These are phyloP conservation scores for Oropetium thomaeum DNA, from an alignment of 176 grass and related monocot genomes.

Conservation along the genomic window DNA sequence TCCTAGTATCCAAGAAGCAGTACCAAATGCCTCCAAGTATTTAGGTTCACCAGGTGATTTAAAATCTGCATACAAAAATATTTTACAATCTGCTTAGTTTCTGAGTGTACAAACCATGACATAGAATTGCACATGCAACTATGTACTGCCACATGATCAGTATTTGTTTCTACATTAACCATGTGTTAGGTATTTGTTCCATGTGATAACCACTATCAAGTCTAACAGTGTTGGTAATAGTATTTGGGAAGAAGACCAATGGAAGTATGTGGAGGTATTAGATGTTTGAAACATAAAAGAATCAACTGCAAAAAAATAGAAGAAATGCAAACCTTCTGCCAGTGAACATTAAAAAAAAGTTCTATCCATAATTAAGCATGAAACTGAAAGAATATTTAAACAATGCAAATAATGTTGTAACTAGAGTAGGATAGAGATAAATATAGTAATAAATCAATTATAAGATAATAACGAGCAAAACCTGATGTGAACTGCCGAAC, in stretches of 20 bases:
- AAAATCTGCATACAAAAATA: slow-evolving; percentile 67
- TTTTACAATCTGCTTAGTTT: slow-evolving; percentile 31
- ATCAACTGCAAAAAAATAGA: not conserved
- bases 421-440: not conserved
- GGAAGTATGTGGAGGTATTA: slow-evolving; percentile 9
- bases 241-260: not conserved
- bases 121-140: slow-evolving; percentile 1
- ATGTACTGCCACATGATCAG: not conserved
- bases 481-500: slow-evolving; percentile 95
- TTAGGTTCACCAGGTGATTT: slow-evolving; percentile 95
- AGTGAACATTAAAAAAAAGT: slow-evolving; percentile 6
- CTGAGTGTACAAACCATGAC: not conserved
- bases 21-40: slow-evolving; percentile 96
- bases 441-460: not conserved
- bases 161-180: not conserved
- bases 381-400: slow-evolving; percentile 10
- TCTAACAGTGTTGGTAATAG: not conserved
- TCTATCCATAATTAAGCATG: not conserved
- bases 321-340: slow-evolving; percentile 7
- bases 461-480: slow-evolving; percentile 33
- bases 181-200: slow-evolving; percentile 10
- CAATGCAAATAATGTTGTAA: not conserved
- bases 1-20: slow-evolving; percentile 7
- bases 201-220: slow-evolving; percentile 17
- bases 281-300: slow-evolving; percentile 13